Evolutionary conservation across 208 protist genomes (phyloP), one percentile per base, ranked within the genome.

Genomic region (Crithidia acanthocephali): DNA sequence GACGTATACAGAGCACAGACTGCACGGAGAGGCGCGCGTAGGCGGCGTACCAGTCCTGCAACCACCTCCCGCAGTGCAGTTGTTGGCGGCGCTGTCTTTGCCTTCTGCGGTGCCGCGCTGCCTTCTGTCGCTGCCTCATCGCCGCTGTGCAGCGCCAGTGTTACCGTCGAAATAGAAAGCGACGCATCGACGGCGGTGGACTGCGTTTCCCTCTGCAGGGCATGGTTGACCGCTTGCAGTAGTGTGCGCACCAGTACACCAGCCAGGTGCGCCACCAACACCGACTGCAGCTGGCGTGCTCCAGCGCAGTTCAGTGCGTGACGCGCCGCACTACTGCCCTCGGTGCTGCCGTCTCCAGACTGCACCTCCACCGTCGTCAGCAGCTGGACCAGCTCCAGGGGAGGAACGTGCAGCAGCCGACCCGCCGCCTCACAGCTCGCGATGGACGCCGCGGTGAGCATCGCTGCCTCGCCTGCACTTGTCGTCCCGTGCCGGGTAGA

Each of bases 261-360:
- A 28, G 62, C 71, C 7, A 76, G 51, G 27, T 65, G 52, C 20
- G 53, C 56, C 25, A 76, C 56, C 25, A 76, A 18, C 40, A 33
- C 56, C 6, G 42, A 44, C 47, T 70, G 71, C 62, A 76, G 57
- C 71, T 76, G 71, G 50, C 33, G 28, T 18, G 71, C 71, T 28
- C 71, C 71, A 22, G 71, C 33, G n/a, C 55, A 70, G 56, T 76
- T 69, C 48, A 70, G n/a, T 16, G 71, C 55, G 27, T 76, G 71
- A 1, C 56, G 61, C 33, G 27, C 42, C n/a, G 30, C 28, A 30
- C 28, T 30, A 18, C n/a, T 22, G 2, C 28, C 28, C 35, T 18
- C 23, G 40, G 8, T 35, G 37, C 35, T 62, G 40, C 40, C 30
- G 50, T 22, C 45, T n/a, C 27, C 40, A 5, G 16, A 47, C 37